phyloP scores from a whole-genome alignment of 768 basidiomycete species.

The Auricularia heimuer region DNA sequence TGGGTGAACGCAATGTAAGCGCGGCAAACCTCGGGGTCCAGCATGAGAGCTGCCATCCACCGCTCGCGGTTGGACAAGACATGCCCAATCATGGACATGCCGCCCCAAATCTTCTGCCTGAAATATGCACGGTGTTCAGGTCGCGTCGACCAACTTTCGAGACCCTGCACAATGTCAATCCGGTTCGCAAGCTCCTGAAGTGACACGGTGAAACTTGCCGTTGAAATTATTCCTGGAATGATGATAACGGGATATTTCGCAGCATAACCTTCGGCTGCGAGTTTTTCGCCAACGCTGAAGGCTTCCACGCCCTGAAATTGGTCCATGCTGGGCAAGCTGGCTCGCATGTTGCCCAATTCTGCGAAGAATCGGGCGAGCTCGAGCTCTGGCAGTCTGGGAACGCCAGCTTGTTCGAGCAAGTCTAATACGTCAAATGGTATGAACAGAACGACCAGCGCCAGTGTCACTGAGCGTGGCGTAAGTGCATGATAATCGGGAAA shows the following conservation, averaged over 20 bases:
- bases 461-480: background rate
- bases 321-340: conserved; percentile 17
- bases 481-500: background rate
- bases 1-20: conserved; percentile 8
- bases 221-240: conserved; percentile 86
- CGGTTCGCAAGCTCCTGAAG: no score
- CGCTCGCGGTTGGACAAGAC: conserved; percentile 73
- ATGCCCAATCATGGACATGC: conserved; percentile 64
- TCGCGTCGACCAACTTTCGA: conserved; percentile 91
- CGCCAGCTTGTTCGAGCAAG: background rate
- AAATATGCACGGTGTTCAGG: conserved; percentile 83
- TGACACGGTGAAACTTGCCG: conserved; percentile 34
- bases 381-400: background rate
- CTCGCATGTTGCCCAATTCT: conserved; percentile 1
- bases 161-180: conserved; percentile 33
- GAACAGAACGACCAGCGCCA: background rate
- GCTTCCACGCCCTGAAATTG: background rate
- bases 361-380: background rate
- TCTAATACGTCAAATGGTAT: background rate
- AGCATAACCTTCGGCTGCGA: conserved; percentile 20
- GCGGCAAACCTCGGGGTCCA: conserved; percentile 52
- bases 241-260: conserved; percentile 74
- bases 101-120: conserved; percentile 62
- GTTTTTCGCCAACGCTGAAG: conserved; percentile 21
- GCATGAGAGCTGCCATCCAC: conserved; percentile 85